phyloP scores from a whole-genome alignment of 768 basidiomycete species.

The Leccinum boreale region DNA sequence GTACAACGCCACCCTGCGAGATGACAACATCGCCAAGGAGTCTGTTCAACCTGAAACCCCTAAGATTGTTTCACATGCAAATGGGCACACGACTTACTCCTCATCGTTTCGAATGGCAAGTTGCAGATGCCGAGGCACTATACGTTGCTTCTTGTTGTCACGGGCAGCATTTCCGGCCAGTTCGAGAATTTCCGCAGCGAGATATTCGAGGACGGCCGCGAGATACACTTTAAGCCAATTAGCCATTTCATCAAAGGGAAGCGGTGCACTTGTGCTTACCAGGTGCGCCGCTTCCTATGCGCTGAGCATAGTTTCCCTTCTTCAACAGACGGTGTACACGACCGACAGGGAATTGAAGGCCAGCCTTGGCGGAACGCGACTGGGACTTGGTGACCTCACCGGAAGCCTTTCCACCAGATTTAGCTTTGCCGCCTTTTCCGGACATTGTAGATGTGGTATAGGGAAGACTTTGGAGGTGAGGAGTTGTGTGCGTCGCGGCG shows the following conservation, averaged over 20 bases:
- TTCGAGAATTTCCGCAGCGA: conserved; percentile 62
- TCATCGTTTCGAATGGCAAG: conserved; percentile 65
- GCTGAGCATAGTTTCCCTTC: conserved; percentile 56
- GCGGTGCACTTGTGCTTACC: conserved; percentile 20
- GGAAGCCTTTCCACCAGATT: conserved; percentile 63
- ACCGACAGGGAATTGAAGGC: conserved; percentile 52
- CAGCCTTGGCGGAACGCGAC: conserved; percentile 41
- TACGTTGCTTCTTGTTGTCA: conserved; percentile 59
- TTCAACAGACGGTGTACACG: conserved; percentile 59
- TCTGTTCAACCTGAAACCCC: conserved; percentile 31
- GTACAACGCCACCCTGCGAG: conserved; percentile 61
- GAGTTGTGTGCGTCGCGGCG: not conserved
- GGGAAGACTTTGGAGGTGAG: not conserved
- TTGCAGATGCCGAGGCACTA: conserved; percentile 63
- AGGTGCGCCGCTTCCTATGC: conserved; percentile 55
- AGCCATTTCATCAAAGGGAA: not conserved
- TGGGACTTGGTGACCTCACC: conserved; percentile 34
- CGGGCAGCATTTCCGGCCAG: conserved; percentile 56
- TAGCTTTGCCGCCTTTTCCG: conserved; percentile 53
- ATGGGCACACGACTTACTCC: conserved; percentile 30
- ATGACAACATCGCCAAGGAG: conserved; percentile 51
- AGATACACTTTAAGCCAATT: conserved; percentile 44
- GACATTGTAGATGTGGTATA: conserved; percentile 31
- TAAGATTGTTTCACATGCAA: not conserved
- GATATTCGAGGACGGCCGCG: conserved; percentile 59